phyloP scores from a whole-genome alignment of 2,329 filamentous ascomycete genomes.

The Fusarium sp. region DNA sequence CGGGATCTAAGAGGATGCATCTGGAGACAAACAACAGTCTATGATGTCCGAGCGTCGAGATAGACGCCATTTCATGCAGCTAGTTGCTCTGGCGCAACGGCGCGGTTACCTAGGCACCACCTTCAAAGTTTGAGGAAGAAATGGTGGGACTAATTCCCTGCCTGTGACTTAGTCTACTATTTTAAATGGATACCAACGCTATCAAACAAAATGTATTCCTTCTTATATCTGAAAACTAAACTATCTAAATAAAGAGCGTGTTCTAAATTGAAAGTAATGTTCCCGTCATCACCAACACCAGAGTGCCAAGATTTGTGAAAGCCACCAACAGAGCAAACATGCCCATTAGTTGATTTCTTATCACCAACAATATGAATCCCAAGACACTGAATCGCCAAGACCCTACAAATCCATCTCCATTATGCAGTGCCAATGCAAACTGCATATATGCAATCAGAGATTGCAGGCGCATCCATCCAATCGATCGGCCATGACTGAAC shows the following conservation, averaged over 20 bases:
- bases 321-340: background rate
- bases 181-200: background rate
- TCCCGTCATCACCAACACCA: background rate
- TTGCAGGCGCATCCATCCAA: fast-evolving
- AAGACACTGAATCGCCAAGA: no score
- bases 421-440: background rate
- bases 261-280: background rate
- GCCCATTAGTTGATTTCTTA: background rate
- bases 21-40: background rate
- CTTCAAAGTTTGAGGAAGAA: background rate
- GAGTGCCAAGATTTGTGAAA: background rate
- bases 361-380: no score
- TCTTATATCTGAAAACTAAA: background rate
- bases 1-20: background rate
- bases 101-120: background rate
- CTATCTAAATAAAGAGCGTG: background rate
- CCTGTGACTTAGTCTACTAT: fast-evolving
- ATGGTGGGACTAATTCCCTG: no score
- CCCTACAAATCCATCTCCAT: background rate
- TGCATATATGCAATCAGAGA: background rate
- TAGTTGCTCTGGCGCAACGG: background rate
- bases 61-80: background rate
- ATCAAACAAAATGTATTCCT: background rate
- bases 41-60: background rate
- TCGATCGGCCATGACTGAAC: background rate